phyloP scores from a whole-genome alignment of 2,329 filamentous ascomycete species.

The Huntiella decipiens region DNA sequence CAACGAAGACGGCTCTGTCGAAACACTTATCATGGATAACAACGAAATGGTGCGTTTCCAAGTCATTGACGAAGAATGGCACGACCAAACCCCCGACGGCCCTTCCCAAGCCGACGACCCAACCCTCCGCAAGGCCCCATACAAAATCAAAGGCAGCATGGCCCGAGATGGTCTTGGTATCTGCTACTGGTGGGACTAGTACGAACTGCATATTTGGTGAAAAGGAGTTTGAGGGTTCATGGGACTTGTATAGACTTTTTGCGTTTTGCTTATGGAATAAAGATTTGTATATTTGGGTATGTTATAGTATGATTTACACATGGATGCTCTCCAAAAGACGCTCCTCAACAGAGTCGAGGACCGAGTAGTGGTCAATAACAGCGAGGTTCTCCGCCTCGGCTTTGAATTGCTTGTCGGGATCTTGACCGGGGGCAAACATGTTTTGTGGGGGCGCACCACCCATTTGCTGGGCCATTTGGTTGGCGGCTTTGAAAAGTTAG shows the following conservation, averaged over 20 bases:
- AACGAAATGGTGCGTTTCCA: constrained; percentile 77
- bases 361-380: constrained; percentile 83
- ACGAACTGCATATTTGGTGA: not conserved
- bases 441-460: constrained; percentile 56
- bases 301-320: not conserved
- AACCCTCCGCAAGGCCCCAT: constrained; percentile 46
- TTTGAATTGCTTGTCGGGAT: constrained; percentile 87
- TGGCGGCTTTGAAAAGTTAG: constrained; percentile 39
- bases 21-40: constrained; percentile 69
- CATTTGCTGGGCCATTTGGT: constrained; percentile 83
- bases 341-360: constrained; percentile 74
- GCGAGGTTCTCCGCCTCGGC: constrained; percentile 89
- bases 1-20: constrained; percentile 20
- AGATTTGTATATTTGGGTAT: too few relatives aligned
- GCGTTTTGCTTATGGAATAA: not conserved
- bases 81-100: constrained; percentile 62
- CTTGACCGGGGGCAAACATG: constrained; percentile 80
- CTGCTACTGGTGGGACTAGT: constrained; percentile 42
- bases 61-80: constrained; percentile 76
- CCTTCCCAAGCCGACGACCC: constrained; percentile 43
- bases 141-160: constrained; percentile 49
- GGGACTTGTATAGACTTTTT: not conserved
- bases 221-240: too few relatives aligned
- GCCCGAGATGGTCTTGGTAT: constrained; percentile 41
- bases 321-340: constrained; percentile 38